These are phyloP conservation scores for Cupressus sempervirens DNA, from an alignment of 75 land plant species.

Conservation along the genomic window DNA sequence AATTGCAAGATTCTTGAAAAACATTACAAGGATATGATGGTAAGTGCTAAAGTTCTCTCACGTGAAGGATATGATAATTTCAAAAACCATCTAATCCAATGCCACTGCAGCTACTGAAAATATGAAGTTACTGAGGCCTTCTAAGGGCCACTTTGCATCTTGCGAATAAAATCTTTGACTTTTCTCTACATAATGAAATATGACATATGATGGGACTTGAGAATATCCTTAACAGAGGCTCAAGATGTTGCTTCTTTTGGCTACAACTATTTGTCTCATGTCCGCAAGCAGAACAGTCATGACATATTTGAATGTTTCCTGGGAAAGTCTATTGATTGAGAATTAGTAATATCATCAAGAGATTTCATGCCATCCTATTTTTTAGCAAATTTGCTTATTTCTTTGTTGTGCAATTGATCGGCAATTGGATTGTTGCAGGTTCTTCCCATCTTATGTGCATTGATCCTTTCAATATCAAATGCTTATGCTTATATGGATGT, in stretches of 20 bases:
- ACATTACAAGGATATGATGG: constrained; percentile 99
- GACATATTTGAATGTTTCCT: neutral
- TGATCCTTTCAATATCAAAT: neutral
- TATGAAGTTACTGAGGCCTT: neutral
- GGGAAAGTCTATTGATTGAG: neutral
- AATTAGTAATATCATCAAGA: neutral
- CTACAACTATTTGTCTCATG: neutral
- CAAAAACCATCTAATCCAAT: neutral
- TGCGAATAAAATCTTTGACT: neutral
- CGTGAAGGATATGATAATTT: neutral
- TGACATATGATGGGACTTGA: constrained; percentile 2
- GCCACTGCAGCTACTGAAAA: neutral
- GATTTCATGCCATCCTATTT: neutral
- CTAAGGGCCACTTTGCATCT: neutral
- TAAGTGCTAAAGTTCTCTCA: constrained; percentile 19
- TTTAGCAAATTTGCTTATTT: neutral
- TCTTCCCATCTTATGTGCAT: neutral
- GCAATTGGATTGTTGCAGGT: neutral
- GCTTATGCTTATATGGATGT: neutral
- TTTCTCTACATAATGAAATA: neutral
- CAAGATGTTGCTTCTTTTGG: neutral
- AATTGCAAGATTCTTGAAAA: constrained; percentile 91
- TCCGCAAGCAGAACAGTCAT: neutral
- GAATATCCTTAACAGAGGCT: neutral
- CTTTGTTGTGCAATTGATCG: neutral